Conservation (phyloP, 2,329 filamentous ascomycete species). For the Penicillium sclerotigenum region DNA sequence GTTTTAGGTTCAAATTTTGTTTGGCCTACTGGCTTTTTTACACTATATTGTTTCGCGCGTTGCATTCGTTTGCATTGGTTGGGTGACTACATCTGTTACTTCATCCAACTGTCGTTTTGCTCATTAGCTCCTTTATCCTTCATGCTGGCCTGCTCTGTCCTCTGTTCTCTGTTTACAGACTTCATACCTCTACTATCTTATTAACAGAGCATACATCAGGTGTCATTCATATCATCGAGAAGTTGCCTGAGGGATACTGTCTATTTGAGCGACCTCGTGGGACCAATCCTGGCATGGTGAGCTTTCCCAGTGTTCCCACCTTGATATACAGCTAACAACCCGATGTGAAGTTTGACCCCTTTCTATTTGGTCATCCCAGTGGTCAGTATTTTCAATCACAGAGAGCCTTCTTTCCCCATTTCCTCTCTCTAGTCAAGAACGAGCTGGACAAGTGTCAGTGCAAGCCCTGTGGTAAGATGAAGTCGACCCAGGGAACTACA, state of each 20-base stretch:
- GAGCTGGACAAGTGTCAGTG: conserved; percentile 49
- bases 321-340: background rate
- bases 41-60: background rate
- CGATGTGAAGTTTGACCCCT: conserved; percentile 48
- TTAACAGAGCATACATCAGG: conserved; percentile 27
- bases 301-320: conserved; percentile 7
- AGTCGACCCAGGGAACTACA: conserved; percentile 7
- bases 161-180: background rate
- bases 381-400: conserved; percentile 53
- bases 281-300: conserved; percentile 34
- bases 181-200: background rate
- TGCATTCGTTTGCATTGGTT: background rate
- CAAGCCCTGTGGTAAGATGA: conserved; percentile 42
- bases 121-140: background rate
- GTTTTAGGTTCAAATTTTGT: background rate
- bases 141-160: background rate
- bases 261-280: conserved; percentile 51
- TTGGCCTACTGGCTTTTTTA: background rate
- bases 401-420: conserved; percentile 56
- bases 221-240: conserved; percentile 50
- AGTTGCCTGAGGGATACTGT: conserved; percentile 54
- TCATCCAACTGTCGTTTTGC: background rate
- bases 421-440: conserved; percentile 52
- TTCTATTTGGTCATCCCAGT: conserved; percentile 56
- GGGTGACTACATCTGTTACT: background rate